Evolutionary conservation across 1,139 yeast genomes (phyloP), one percentile per base, ranked within the genome.

Genomic region (Saccharomyces hybrid): DNA sequence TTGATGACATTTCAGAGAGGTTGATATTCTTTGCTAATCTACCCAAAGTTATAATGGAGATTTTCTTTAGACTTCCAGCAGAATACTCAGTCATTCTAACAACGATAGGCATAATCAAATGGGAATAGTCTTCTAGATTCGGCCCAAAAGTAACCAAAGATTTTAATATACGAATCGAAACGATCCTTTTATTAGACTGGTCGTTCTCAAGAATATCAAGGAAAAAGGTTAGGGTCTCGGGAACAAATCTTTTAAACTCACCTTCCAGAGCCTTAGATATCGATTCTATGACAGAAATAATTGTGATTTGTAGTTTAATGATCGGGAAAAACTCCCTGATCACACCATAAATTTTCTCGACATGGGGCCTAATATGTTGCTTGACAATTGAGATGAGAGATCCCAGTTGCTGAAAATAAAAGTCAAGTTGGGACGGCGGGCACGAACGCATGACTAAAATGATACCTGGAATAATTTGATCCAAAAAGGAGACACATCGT

Each of bases 121-220:
- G 97, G 8, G 86, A 82, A 64, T 87, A 89, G 58, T 95, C 97
- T 62, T 93, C 98, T 50, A 91, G 79, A 64, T 87, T 89, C 31
- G 86, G 77, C 0, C 97, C 97, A 70, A 93, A 89, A 0, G 86
- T 86, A n/a, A 90, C 95, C 66, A 95, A 81, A 14, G 96, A 87
- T 63, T 85, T 84, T 63, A 95, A 75, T 0, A 91, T 95, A 60
- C 88, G 84, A 47, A 85, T 73, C 0, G 96, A 83, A 0, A 93
- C 82, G 34, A 80, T 80, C 48, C 82, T 75, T 46, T 82, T 82
- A 1, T 79, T 77, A 0, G 89, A 79, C 58, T 79, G 82, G 61
- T 91, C 98, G 54, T 82, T 83, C 54, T 88, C 96, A 56, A 93
- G 76, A 3, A 89, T 88, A 51, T 85, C 84, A 51, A 93, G 74